A percentile compares a stretch with the other conserved stretches of the same genome.
phyloP scores from a whole-genome alignment of 768 basidiomycete species.

The Tulasnella sp. region DNA sequence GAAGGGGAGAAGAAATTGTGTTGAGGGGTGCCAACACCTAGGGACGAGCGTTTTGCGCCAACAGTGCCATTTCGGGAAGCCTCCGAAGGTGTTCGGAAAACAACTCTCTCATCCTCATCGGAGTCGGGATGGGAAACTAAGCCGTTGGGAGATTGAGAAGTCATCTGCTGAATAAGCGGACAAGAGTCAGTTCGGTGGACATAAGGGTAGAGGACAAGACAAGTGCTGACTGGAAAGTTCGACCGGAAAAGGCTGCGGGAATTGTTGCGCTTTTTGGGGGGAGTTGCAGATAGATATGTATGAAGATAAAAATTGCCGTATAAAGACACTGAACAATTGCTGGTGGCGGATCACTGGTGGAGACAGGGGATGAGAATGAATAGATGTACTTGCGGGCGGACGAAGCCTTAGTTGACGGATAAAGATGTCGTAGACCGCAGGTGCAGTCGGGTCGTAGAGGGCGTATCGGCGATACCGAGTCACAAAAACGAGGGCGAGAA shows the following conservation, averaged over 20 bases:
- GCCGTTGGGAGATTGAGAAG: constrained; percentile 8
- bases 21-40: background rate
- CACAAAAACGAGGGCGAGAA: too few relatives aligned
- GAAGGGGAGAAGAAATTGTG: background rate
- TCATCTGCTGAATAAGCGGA: constrained; percentile 7
- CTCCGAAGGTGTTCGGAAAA: background rate
- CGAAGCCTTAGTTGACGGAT: constrained; percentile 3
- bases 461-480: too few relatives aligned
- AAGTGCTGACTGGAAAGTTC: too few relatives aligned
- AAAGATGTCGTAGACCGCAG: constrained; percentile 4
- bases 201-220: background rate
- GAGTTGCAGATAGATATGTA: constrained; percentile 1
- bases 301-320: constrained; percentile 7
- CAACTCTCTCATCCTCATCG: constrained; percentile 5
- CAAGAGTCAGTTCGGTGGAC: background rate
- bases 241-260: background rate
- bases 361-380: constrained; percentile 7
- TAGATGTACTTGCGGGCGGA: background rate
- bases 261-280: background rate
- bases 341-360: background rate
- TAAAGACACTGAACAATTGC: constrained; percentile 8
- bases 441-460: background rate
- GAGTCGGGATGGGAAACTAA: background rate
- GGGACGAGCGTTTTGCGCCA: constrained; percentile 1
- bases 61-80: background rate